A percentile compares a stretch with the other conserved stretches of the same genome.
These are phyloP conservation scores for Candolleomyces eurysporus DNA, from an alignment of 768 basidiomycete species.

Conservation along the genomic window DNA sequence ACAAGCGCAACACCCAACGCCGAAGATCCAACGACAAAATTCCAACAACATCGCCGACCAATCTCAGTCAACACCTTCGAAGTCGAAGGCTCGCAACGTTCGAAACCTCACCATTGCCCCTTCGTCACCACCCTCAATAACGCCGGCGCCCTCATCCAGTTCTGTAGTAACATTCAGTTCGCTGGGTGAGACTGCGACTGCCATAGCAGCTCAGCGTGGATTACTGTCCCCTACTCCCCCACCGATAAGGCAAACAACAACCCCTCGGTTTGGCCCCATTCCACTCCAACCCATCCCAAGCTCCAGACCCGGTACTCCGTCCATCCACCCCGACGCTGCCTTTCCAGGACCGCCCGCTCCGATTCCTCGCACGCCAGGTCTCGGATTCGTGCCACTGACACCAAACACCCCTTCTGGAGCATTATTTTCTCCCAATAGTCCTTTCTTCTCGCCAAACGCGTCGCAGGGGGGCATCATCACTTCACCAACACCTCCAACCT, in stretches of 20 bases:
- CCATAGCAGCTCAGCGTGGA: neutral
- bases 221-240: neutral
- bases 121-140: neutral
- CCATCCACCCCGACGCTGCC: neutral
- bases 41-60: too few species aligned
- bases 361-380: neutral
- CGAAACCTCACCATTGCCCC: neutral
- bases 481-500: neutral
- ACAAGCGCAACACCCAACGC: too few species aligned
- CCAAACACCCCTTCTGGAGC: neutral
- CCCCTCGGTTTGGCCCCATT: neutral
- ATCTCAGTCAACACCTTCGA: too few species aligned
- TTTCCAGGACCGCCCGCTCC: neutral
- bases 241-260: neutral
- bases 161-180: neutral
- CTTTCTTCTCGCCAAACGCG: neutral
- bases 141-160: neutral
- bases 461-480: too few species aligned
- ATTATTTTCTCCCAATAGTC: neutral
- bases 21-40: too few species aligned
- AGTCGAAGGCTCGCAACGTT: neutral
- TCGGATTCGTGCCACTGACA: neutral
- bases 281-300: neutral
- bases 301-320: neutral
- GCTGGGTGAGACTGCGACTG: neutral